Evolutionary conservation across 2,329 filamentous ascomycete species (phyloP).

Genomic region (Helicocarpus griseus): DNA sequence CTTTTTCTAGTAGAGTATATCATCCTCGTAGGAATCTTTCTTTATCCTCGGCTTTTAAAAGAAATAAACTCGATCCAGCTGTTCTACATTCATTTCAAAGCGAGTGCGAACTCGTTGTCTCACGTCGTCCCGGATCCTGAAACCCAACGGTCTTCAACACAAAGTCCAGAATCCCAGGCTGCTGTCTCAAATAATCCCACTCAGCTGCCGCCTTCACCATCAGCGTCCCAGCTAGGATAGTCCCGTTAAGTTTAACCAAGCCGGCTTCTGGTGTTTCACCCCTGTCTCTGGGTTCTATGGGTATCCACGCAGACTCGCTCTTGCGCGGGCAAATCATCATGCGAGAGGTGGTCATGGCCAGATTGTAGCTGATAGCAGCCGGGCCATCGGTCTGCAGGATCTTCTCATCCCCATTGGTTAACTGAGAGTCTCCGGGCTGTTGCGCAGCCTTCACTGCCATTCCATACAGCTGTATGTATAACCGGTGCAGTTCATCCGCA

Average conservation of each 20-base stretch:
- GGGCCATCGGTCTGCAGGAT: slow-evolving; percentile 20
- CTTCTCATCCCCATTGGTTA: slow-evolving; percentile 9
- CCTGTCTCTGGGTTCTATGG: slow-evolving; percentile 27
- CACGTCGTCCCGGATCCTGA: slow-evolving; percentile 7
- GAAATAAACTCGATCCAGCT: too few relatives aligned
- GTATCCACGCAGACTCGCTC: slow-evolving; percentile 35
- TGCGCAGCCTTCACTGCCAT: slow-evolving; percentile 7
- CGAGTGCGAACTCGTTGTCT: too few relatives aligned
- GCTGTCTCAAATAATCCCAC: slow-evolving; percentile 39
- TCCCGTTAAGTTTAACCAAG: slow-evolving; percentile 46
- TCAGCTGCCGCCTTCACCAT: slow-evolving; percentile 49
- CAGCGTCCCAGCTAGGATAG: slow-evolving; percentile 46
- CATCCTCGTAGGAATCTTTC: too few relatives aligned
- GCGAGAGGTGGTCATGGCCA: slow-evolving; percentile 44
- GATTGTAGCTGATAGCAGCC: slow-evolving; percentile 46
- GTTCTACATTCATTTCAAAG: too few relatives aligned
- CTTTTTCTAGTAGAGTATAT: too few relatives aligned
- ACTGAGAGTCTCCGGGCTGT: background rate
- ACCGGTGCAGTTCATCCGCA: slow-evolving; percentile 24
- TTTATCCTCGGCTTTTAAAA: too few relatives aligned
- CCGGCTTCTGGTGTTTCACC: slow-evolving; percentile 21
- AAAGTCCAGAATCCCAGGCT: slow-evolving; percentile 32
- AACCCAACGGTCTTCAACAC: slow-evolving; percentile 37
- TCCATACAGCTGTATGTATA: slow-evolving; percentile 36
- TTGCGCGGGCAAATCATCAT: slow-evolving; percentile 47